Conservation (phyloP, 2,329 filamentous ascomycete genomes). For the Fusarium concolor region DNA sequence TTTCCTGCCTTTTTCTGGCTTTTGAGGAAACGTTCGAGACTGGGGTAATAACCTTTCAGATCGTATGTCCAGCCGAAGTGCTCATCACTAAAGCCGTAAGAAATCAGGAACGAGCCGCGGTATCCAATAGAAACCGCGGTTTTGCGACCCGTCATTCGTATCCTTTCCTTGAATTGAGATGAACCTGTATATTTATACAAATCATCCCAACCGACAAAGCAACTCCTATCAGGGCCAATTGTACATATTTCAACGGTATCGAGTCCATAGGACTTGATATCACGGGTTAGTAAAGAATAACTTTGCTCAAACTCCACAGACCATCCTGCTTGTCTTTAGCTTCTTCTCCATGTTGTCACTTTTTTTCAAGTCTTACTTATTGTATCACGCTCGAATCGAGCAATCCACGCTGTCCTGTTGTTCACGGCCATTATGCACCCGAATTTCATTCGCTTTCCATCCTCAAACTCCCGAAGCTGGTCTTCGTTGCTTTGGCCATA, state of each 20-base stretch:
- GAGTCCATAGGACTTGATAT: not conserved
- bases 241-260: not conserved
- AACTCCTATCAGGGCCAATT: not conserved
- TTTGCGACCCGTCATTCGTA: not conserved
- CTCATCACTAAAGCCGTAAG: not conserved
- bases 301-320: not conserved
- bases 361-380: slow-evolving; percentile 5
- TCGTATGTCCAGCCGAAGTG: not conserved
- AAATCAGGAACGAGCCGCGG: not conserved
- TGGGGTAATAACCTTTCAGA: not conserved
- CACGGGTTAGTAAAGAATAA: not conserved
- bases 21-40: not conserved
- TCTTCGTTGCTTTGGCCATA: not conserved
- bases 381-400: not conserved
- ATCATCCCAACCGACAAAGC: slow-evolving; percentile 1
- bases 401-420: not conserved
- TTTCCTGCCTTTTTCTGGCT: not conserved
- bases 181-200: not conserved
- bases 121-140: not conserved
- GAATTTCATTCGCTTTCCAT: not conserved
- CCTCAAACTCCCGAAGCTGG: not conserved
- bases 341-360: not conserved
- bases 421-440: not conserved
- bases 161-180: not conserved
- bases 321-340: not conserved